These are phyloP conservation scores for Salisapilia sapeloensis DNA, from an alignment of 352 stramenopile species.

Conservation along the genomic window DNA sequence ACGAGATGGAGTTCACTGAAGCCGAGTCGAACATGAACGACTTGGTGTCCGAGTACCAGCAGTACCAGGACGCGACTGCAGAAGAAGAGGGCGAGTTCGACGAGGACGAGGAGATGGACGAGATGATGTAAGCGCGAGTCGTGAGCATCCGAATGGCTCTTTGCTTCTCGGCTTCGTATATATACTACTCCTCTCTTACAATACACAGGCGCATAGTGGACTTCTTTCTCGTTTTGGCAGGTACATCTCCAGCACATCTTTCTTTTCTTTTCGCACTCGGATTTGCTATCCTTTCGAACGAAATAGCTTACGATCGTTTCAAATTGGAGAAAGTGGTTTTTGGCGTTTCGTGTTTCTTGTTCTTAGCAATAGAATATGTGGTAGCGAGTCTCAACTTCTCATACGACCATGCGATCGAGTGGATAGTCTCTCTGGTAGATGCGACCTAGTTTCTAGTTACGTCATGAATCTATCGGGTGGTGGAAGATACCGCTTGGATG, in stretches of 20 bases:
- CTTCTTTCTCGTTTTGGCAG: constrained; percentile 6
- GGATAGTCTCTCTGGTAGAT: too few species aligned
- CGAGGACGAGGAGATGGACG: constrained; percentile 89
- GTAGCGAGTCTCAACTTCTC: too few species aligned
- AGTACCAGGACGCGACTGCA: constrained; percentile 99
- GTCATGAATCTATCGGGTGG: too few species aligned
- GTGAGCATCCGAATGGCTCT: constrained; percentile 17
- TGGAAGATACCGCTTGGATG: too few species aligned
- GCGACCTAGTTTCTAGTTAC: too few species aligned
- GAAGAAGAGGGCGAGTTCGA: constrained; percentile 97
- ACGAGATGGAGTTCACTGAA: constrained; percentile 99
- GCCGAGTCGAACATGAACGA: constrained; percentile 99
- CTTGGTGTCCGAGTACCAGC: constrained; percentile 99
- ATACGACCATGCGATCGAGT: too few species aligned
- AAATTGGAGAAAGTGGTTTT: too few species aligned
- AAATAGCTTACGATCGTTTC: too few species aligned
- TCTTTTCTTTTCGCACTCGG: not conserved
- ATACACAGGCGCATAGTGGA: constrained; percentile 29
- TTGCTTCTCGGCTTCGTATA: constrained; percentile 31
- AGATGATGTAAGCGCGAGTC: constrained; percentile 87
- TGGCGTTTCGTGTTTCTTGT: too few species aligned
- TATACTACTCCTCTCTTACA: constrained; percentile 37
- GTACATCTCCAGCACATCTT: too few species aligned
- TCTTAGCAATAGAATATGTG: too few species aligned
- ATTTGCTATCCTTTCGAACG: too few species aligned